Conservation (phyloP, 1,139 yeast species). For the Yueomyces sp. region DNA sequence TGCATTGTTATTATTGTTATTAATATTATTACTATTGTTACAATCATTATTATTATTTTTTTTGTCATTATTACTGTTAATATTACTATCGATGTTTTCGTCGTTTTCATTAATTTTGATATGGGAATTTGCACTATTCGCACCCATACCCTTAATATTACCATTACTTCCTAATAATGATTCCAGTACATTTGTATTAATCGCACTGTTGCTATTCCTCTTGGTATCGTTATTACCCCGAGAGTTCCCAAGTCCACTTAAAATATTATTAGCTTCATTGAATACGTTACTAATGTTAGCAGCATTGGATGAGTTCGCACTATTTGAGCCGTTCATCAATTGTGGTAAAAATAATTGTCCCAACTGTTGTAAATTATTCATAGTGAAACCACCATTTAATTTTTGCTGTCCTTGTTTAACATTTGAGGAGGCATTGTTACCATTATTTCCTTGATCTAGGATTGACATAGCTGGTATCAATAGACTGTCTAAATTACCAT, state of each 20-base stretch:
- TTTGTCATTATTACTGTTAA: neutral
- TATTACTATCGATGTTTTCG: neutral
- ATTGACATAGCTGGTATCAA: neutral
- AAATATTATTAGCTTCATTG: neutral
- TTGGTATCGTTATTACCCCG: neutral
- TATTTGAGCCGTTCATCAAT: neutral
- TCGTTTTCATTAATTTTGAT: too few relatives aligned
- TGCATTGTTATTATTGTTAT: neutral
- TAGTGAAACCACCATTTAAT: neutral
- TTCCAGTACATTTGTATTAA: neutral
- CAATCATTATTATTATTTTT: neutral
- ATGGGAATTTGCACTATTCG: neutral
- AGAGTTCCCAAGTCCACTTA: neutral
- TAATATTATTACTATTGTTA: neutral
- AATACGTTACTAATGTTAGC: neutral
- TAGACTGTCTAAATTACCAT: too few relatives aligned
- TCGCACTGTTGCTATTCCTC: neutral
- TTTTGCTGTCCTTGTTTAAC: neutral
- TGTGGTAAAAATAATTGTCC: neutral
- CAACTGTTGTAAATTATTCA: neutral
- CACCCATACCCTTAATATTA: neutral
- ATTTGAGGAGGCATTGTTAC: constrained; percentile 5
- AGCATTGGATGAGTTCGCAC: neutral
- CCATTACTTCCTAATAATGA: neutral
- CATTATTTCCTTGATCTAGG: constrained; percentile 1